phyloP scores from a whole-genome alignment of 306 rosid species.

The Trichosanthes truncata region DNA sequence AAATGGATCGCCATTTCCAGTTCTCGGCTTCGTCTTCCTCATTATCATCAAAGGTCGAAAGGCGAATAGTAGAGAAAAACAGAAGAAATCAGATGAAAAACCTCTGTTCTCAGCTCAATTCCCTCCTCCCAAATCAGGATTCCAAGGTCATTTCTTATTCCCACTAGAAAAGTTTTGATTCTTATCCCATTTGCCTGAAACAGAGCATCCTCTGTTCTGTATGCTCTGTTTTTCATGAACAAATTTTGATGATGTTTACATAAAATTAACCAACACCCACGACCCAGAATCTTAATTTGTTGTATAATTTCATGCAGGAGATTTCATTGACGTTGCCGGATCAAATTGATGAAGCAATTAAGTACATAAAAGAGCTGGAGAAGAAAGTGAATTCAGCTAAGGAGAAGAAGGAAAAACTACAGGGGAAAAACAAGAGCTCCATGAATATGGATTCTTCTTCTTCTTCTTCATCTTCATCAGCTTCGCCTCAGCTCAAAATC shows the following conservation, averaged over 20 bases:
- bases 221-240: not conserved
- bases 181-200: not conserved
- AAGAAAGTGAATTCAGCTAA: conserved; percentile 28
- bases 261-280: no score
- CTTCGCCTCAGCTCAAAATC: conserved; percentile 46
- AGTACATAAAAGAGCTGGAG: conserved; percentile 53
- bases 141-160: conserved; percentile 31
- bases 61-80: conserved; percentile 63
- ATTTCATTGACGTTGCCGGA: conserved; percentile 33
- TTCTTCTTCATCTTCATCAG: not conserved
- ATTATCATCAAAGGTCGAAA: conserved; percentile 49
- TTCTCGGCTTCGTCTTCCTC: conserved; percentile 15
- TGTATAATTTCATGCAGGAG: not conserved
- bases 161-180: not conserved
- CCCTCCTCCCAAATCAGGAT: conserved; percentile 49
- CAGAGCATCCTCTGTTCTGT: not conserved
- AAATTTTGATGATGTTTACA: no score
- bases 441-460: not conserved
- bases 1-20: not conserved
- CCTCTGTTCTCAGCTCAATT: conserved; percentile 57
- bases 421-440: conserved; percentile 31
- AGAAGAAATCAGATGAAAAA: conserved; percentile 79
- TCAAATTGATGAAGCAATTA: conserved; percentile 63
- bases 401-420: conserved; percentile 42
- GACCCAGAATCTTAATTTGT: not conserved